A percentile compares a stretch with the other conserved stretches of the same genome.
Conservation (phyloP, 2,329 filamentous ascomycete genomes). For the Aaosphaeria pasadenensis region DNA sequence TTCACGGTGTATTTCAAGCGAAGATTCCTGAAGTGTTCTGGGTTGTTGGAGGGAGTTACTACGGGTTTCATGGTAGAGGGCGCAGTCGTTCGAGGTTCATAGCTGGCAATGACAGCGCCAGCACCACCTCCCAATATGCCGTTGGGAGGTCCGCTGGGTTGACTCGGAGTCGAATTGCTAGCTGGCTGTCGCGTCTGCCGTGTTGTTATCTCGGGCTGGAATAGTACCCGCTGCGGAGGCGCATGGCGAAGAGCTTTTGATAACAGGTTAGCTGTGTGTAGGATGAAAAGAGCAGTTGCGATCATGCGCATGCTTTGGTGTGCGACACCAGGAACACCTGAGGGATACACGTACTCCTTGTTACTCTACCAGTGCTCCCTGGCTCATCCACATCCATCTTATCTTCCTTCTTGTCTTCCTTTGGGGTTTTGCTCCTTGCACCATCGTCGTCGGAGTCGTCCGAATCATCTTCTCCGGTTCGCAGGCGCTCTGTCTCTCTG, state of each 20-base stretch:
- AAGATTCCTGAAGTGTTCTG: slow-evolving; percentile 62
- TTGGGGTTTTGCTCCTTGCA: slow-evolving; percentile 46
- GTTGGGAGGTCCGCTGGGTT: slow-evolving; percentile 35
- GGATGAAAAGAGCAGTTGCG: too few relatives aligned
- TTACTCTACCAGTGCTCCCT: slow-evolving; percentile 40
- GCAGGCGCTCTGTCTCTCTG: slow-evolving; percentile 45
- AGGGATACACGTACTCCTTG: slow-evolving; percentile 22
- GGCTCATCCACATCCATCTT: slow-evolving; percentile 50
- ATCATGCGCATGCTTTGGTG: neutral
- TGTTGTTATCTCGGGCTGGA: slow-evolving; percentile 73
- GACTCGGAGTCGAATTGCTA: slow-evolving; percentile 40
- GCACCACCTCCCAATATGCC: slow-evolving; percentile 34
- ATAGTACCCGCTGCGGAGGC: slow-evolving; percentile 80
- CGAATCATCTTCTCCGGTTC: slow-evolving; percentile 56
- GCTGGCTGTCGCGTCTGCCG: slow-evolving; percentile 59
- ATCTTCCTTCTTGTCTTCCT: slow-evolving; percentile 47
- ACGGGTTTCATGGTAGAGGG: slow-evolving; percentile 69
- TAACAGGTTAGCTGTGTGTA: slow-evolving; percentile 22
- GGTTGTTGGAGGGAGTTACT: slow-evolving; percentile 71
- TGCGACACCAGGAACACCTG: neutral
- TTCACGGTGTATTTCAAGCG: slow-evolving; percentile 51
- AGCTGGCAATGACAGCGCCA: slow-evolving; percentile 62
- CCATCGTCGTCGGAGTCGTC: slow-evolving; percentile 44
- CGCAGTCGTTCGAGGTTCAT: slow-evolving; percentile 64
- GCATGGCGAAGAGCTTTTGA: slow-evolving; percentile 66